Evolutionary conservation across 78 protist genomes (phyloP), one percentile per base, ranked within the genome.

Genomic region (Polysphondylium violaceum): DNA sequence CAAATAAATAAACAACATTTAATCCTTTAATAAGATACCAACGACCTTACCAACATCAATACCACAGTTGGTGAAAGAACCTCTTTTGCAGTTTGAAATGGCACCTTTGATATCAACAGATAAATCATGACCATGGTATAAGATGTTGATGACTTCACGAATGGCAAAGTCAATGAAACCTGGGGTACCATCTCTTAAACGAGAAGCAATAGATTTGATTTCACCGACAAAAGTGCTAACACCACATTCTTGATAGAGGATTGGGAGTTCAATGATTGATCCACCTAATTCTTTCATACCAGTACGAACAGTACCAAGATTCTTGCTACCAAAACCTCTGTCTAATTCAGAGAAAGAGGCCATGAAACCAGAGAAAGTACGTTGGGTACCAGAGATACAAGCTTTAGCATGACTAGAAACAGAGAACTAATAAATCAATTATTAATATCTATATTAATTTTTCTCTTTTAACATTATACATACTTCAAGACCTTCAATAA

Each of bases 401-500:
- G n/a, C 9, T 35, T 38, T 51, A 12, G 73, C 47, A 16, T 65
- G 64, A 36, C 67, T 56, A 40, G 50, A 25, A 7, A 35, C 27
- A 33, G 78, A 53, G 56, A 65, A 33, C 83, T 74, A 56, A 19
- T 31, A 35, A 35, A 35, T 36, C 6, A 2, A 17, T 53, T 2
- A 73, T 53, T 31, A 19, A 8, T 0, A 36, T 25, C 33, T 23
- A 11, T 17, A 21, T 21, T 21, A 16, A 33, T 44, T 44, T 69
- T n/a, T 44, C 17, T 68, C 25, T 40, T 51, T 71, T 51, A 6
- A 43, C 2, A 69, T 6, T 21, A 35, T 23, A 74, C 69, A 16
- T 51, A 74, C 63, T n/a, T 77, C 75, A 7, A 77, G 31, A 77
- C 87, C 87, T 25, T 77, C 87, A 9, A 68, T 50, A 35, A 77